Base-by-base conservation (phyloP, 768 basidiomycete species). In the Leccinum fibrillosum region DNA sequence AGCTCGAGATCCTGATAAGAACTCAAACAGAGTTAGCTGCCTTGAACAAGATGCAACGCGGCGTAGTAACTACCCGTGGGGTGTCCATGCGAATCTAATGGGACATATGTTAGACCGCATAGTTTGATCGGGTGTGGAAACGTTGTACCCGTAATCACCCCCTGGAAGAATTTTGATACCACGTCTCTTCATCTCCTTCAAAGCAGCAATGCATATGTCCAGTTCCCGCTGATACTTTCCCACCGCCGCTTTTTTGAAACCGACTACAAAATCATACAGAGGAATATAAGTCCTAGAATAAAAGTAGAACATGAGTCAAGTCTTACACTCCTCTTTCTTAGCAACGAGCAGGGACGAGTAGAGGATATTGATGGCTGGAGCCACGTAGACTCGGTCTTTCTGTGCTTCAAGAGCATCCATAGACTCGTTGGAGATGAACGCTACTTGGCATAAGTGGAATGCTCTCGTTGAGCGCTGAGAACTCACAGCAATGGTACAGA, bases 161-260 rank as follows among this genome's bases (percentile, higher is more conserved):
- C 75, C 75, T 1, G 75, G 74, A 48, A 76, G 69, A 25, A 76
- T 30, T 56, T 70, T 75, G 45, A 75, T 72, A 1, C 74, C 75
- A 0, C 74, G 70, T 25, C 23, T 68, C 55, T 69, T 69, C 75
- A 76, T 75, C 56, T 74, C 75, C 51, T 74, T 73, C 52, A 75
- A 42, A 6, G 66, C 74, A 11, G 70, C 68, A 10, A 74, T 60
- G 15, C 68, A 69, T 23, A 74, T 68, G 23, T 71, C 74, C 5
- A 75, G 54, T 34, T 76, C 75, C 11, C 74, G 64, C 30, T 56
- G 64, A 32, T 69, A 76, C 8, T 62, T 68, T n/a, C 25, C 52
- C 2, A 54, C 64, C 3, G 26, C 49, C 42, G 62, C 56, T 55
- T 57, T 52, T 52, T 56, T 57, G 55, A 69, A 68, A 23, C 69